A percentile compares a stretch with the other conserved stretches of the same genome.
These are phyloP conservation scores for Xylariomycetidae sp. DNA, from an alignment of 2,329 filamentous ascomycete species.

Conservation along the genomic window DNA sequence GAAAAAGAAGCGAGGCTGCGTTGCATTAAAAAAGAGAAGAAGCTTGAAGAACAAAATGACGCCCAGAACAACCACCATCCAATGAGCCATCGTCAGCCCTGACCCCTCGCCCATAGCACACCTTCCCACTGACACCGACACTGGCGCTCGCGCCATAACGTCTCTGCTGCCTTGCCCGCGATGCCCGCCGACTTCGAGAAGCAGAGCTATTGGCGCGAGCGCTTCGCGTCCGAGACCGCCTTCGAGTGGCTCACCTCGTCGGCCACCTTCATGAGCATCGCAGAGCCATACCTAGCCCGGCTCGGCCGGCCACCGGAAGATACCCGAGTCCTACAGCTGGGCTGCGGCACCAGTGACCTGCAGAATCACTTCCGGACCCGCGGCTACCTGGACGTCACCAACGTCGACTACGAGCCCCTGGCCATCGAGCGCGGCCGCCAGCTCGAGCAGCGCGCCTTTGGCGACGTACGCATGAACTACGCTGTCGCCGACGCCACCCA, in stretches of 20 bases:
- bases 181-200: constrained; percentile 38
- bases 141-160: neutral
- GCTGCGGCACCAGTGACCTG: constrained; percentile 44
- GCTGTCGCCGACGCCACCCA: constrained; percentile 39
- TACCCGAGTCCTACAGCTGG: constrained; percentile 36
- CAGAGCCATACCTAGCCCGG: constrained; percentile 36
- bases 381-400: constrained; percentile 38
- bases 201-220: constrained; percentile 42
- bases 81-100: too few relatives aligned
- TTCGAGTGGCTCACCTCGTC: constrained; percentile 45
- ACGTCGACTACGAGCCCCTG: constrained; percentile 44
- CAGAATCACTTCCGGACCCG: constrained; percentile 38
- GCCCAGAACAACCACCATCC: too few relatives aligned
- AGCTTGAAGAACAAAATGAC: too few relatives aligned
- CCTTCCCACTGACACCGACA: too few relatives aligned
- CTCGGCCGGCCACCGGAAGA: too few relatives aligned
- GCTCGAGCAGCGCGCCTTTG: constrained; percentile 35
- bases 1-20: too few relatives aligned
- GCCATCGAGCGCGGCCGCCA: constrained; percentile 37
- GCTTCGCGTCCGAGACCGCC: constrained; percentile 37
- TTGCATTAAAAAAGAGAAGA: too few relatives aligned
- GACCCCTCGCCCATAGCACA: too few relatives aligned
- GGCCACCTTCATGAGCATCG: constrained; percentile 31
- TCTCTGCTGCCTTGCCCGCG: neutral
- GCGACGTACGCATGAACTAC: constrained; percentile 38